Conservation (phyloP, 805 yeast genomes). For the Lachancea dasiensis region DNA sequence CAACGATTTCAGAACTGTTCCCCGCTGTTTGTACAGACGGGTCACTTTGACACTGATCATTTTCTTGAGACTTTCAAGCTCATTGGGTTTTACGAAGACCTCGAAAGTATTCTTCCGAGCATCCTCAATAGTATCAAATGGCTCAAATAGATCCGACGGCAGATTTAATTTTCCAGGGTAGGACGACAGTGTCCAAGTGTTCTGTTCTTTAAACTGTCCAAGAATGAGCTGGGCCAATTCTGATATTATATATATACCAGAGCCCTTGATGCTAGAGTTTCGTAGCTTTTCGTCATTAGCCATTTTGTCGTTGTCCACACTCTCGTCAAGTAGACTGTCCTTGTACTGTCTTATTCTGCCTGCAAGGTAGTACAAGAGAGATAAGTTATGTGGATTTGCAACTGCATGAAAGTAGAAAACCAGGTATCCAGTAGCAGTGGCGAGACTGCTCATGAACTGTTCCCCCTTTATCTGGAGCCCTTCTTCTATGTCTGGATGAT, state of each 20-base stretch:
- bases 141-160: slow-evolving; percentile 63
- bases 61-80: slow-evolving; percentile 32
- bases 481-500: slow-evolving; percentile 53
- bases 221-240: slow-evolving; percentile 68
- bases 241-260: slow-evolving; percentile 56
- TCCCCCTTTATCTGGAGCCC: slow-evolving; percentile 36
- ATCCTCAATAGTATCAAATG: slow-evolving; percentile 50
- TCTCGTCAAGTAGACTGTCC: slow-evolving; percentile 43
- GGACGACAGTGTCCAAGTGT: slow-evolving; percentile 64
- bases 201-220: slow-evolving; percentile 49
- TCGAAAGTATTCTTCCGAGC: slow-evolving; percentile 52
- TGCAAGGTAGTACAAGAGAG: slow-evolving; percentile 67
- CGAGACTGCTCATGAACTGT: slow-evolving; percentile 38
- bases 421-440: slow-evolving; percentile 54
- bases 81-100: slow-evolving; percentile 49
- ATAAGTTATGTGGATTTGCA: slow-evolving; percentile 59
- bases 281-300: slow-evolving; percentile 4
- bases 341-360: slow-evolving; percentile 74
- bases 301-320: slow-evolving; percentile 18
- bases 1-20: slow-evolving; percentile 29
- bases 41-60: slow-evolving; percentile 33
- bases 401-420: slow-evolving; percentile 54
- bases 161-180: slow-evolving; percentile 77
- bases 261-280: slow-evolving; percentile 20
- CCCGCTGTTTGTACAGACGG: slow-evolving; percentile 23